Evolutionary conservation across 345 rosid genomes (phyloP), one percentile per base, ranked within the genome.

Genomic region (Streptanthus diversifolius): DNA sequence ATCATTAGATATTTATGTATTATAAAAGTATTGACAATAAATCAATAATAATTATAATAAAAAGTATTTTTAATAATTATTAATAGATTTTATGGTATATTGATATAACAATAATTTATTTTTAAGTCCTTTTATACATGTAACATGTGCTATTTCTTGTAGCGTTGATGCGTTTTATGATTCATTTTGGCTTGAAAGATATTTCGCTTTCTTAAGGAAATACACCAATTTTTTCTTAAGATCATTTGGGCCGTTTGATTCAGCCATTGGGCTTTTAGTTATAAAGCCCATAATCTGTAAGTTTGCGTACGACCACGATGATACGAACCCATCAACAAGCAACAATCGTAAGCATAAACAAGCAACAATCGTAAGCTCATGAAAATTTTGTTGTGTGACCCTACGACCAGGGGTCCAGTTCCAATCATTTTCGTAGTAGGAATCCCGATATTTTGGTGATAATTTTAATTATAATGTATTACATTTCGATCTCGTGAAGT

Each of bases 371-470:
- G 17, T 17, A 43, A 55, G 25, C 48, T 44, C 22, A 51, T 39
- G 76, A 40, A 10, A 12, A 41, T 52, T 62, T 29, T 63, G 39
- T 52, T 44, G 57, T 13, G 59, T 62, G 57, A 44, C 57, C 7
- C 2, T 30, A 39, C 60, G 39, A 27, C 19, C 5, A 51, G 56
- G 29, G 62, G 77, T 33, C 66, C 66, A 37, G 41, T 66, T 48
- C 60, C 79, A 75, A 60, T 67, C 63, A 68, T 75, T 75, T 67
- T 68, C 73, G 47, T 75, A 41, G 56, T 67, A 75, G 79, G 73
- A 75, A 75, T 39, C 68, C 47, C 39, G 33, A 66, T 49, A 14
- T 64, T 51, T 66, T 29, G 43, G 25, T 66, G 32, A 27, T 10
- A 19, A 7, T 63, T 51, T 52, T 53, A 56, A 44, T 30, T 51